Evolutionary conservation across 2,329 filamentous ascomycete genomes (phyloP).

Genomic region (Xylaria digitata): DNA sequence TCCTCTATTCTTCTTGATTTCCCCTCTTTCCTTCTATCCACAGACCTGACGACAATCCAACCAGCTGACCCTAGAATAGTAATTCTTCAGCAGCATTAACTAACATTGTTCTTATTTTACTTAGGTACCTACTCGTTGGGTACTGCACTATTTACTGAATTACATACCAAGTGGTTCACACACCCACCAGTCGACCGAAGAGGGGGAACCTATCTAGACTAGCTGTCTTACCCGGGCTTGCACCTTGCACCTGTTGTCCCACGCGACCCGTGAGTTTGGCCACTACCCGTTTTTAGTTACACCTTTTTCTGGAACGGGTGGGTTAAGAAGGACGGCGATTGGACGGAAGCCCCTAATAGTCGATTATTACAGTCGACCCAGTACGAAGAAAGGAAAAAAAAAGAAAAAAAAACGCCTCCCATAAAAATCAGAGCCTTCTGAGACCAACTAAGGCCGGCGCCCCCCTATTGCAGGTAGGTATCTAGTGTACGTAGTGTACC

Average conservation of each 20-base stretch:
- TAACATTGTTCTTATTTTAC: not conserved
- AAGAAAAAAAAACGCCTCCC: not conserved
- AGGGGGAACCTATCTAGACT: no score
- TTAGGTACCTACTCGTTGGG: not conserved
- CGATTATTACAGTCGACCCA: constrained; percentile 14
- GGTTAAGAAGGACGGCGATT: constrained; percentile 30
- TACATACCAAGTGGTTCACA: no score
- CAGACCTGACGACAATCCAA: not conserved
- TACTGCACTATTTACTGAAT: constrained; percentile 4
- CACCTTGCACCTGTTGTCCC: constrained; percentile 21
- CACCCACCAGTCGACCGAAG: no score
- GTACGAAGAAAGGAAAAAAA: not conserved
- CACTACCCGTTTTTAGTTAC: constrained; percentile 29
- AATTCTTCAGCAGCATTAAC: not conserved
- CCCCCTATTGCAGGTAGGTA: constrained; percentile 21
- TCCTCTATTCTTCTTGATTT: not conserved
- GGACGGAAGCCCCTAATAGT: constrained; percentile 22
- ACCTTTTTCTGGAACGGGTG: constrained; percentile 28
- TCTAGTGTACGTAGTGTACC: not conserved
- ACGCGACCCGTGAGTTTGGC: constrained; percentile 31
- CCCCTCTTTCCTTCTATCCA: not conserved
- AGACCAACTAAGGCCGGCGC: constrained; percentile 17
- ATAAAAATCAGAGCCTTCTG: constrained; percentile 8
- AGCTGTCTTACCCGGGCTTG: not conserved
- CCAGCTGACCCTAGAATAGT: not conserved